Base-by-base conservation (phyloP, 192 early-diverging fungal species). In the Obelidium mucronatum region DNA sequence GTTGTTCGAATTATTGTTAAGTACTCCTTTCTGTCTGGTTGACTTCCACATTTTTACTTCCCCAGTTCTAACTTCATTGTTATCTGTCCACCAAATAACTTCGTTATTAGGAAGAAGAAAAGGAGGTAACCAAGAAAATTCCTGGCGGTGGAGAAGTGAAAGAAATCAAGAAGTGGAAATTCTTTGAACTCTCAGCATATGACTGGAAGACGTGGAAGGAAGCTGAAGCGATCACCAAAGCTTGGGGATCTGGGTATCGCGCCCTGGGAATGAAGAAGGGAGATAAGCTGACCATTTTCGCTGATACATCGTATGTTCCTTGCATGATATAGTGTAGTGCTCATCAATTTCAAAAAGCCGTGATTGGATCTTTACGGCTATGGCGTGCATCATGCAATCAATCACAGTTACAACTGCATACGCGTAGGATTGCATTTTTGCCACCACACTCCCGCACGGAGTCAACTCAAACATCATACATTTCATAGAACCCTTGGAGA, bases 121-220 rank as follows among this genome's bases (percentile, higher is more conserved):
- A 95, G 83, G 81, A 88, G 67, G 80, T 91, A 35, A 90, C 81
- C 30, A 92, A 91, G 77, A 62, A 75, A 53, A 58, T 84, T 33
- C 66, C 66, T 26, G 81, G 84, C 39, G 91, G 91, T 42, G 79
- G 83, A 51, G 86, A 88, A 75, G 81, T 79, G 30, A 87, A 83
- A 53, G 89, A 92, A 73, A 92, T 79, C 65, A 98, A 98, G 82
- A 90, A 65, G 35, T 95, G 94, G 94, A 93, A 87, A 68, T 94
- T 87, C 78, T 93, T 92, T 78, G 86, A 91, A 78, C 84, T 97
- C 65, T 86, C 89, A 19, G 81, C 78, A 28, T 97, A 91, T 85
- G 74, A 88, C 73, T 98, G 93, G 90, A 79, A 93, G 77, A 94
- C 91, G 62, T 96, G 93, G 72, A 80, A 79, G 26, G 90, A 97